Evolutionary conservation across 305 asterid species (phyloP).

Genomic region (Coffea humblotiana): DNA sequence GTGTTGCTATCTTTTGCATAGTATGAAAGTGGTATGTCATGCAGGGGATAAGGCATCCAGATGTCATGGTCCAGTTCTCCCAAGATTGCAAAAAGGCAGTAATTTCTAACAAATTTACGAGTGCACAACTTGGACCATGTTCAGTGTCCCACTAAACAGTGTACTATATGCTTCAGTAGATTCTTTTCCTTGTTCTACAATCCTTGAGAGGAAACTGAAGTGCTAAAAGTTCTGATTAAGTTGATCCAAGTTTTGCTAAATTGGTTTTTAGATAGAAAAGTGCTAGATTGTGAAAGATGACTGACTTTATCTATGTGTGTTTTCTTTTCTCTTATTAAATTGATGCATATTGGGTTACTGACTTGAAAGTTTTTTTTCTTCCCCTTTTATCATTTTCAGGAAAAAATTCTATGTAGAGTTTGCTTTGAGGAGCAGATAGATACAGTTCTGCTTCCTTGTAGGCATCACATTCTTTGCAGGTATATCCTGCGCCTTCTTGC

Average conservation of each 20-base stretch:
- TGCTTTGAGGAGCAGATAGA: conserved; percentile 90
- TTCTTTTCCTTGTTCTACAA: neutral
- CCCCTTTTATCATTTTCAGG: conserved; percentile 36
- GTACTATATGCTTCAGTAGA: neutral
- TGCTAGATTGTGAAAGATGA: neutral
- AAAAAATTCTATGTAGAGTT: conserved; percentile 85
- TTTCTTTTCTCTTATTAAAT: conserved; percentile 1
- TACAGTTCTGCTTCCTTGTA: conserved; percentile 84
- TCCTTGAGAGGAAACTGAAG: neutral
- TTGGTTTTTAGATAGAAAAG: neutral
- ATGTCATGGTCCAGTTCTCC: neutral
- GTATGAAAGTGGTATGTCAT: neutral
- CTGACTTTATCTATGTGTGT: neutral
- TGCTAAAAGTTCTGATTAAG: neutral
- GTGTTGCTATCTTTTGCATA: neutral
- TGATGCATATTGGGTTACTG: conserved; percentile 9
- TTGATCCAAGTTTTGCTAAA: neutral
- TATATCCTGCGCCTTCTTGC: conserved; percentile 22
- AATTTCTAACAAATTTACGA: neutral
- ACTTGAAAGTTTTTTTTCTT: conserved; percentile 13
- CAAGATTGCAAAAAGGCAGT: neutral
- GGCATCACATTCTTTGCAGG: conserved; percentile 96
- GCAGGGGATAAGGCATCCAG: neutral
- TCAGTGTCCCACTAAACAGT: neutral
- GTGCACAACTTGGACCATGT: neutral